Conservation (phyloP, 768 basidiomycete species). For the Lyophyllum atratum region DNA sequence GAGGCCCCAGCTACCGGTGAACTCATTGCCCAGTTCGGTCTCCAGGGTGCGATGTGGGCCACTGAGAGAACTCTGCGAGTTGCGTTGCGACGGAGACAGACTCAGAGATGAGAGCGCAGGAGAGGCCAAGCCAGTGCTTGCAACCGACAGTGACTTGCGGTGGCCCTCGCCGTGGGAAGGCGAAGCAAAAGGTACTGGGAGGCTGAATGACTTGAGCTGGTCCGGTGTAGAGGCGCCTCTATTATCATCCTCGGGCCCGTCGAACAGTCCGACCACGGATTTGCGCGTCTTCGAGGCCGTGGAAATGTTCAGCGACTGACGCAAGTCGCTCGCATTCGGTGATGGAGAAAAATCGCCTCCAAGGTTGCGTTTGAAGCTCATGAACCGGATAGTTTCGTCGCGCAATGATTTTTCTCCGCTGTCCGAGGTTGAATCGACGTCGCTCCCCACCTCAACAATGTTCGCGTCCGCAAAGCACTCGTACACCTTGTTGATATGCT, state of each 20-base stretch:
- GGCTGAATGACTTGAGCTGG: slow-evolving; percentile 18
- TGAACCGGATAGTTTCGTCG: slow-evolving; percentile 46
- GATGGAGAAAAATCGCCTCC: slow-evolving; percentile 31
- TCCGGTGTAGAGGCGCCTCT: slow-evolving; percentile 17
- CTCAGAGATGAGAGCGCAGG: slow-evolving; percentile 37
- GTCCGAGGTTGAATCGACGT: slow-evolving; percentile 25
- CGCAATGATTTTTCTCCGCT: slow-evolving; percentile 25
- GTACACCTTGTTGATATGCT: slow-evolving; percentile 69
- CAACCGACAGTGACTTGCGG: slow-evolving; percentile 32
- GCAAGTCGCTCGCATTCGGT: slow-evolving; percentile 7
- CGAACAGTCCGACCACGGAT: slow-evolving; percentile 67
- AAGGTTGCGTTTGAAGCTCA: slow-evolving; percentile 46
- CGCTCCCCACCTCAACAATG: slow-evolving; percentile 48
- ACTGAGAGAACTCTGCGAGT: slow-evolving; percentile 22
- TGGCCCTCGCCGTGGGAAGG: slow-evolving; percentile 27
- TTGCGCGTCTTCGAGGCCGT: slow-evolving; percentile 38
- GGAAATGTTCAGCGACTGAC: slow-evolving; percentile 14
- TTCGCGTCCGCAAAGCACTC: slow-evolving; percentile 63
- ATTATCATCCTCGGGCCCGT: slow-evolving; percentile 27
- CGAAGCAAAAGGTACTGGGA: slow-evolving; percentile 33
- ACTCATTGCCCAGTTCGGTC: slow-evolving; percentile 59
- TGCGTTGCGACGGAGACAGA: slow-evolving; percentile 24
- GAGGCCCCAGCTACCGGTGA: slow-evolving; percentile 44
- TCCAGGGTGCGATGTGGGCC: slow-evolving; percentile 42
- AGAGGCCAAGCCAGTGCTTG: slow-evolving; percentile 28